Percentiles rank a stretch among this genome's conserved stretches.
These are phyloP conservation scores for Moniliella sp. DNA, from an alignment of 1,284 basidiomycete species.

Conservation along the genomic window DNA sequence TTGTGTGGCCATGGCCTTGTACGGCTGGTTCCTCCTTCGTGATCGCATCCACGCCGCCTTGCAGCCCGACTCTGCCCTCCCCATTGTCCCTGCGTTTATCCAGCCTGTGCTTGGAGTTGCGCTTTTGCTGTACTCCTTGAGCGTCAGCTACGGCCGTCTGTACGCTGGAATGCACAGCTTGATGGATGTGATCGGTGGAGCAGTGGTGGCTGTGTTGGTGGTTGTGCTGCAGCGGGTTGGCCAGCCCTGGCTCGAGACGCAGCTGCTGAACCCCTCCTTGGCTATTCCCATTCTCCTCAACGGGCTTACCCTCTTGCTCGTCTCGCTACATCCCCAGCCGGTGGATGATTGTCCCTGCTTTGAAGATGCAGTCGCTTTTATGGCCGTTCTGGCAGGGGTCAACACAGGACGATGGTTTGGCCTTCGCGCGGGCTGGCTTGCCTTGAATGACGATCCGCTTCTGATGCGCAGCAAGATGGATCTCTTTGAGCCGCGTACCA, in stretches of 20 bases:
- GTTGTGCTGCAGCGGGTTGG: conserved; percentile 35
- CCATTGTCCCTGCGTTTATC: conserved; percentile 1
- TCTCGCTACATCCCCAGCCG: conserved; percentile 60
- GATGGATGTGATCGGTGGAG: conserved; percentile 30
- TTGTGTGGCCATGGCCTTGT: conserved; percentile 55
- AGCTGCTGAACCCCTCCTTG: conserved; percentile 30
- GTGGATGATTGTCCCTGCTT: conserved; percentile 92
- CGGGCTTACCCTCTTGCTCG: conserved; percentile 47
- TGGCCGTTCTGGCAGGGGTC: conserved; percentile 61
- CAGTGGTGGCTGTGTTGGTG: conserved; percentile 17
- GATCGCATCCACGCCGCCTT: neutral
- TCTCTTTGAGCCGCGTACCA: neutral
- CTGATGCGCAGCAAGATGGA: neutral
- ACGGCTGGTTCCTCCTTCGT: conserved; percentile 12
- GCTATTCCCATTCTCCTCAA: conserved; percentile 50
- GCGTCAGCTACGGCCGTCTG: conserved; percentile 65
- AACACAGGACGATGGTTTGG: conserved; percentile 47
- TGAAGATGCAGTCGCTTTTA: conserved; percentile 76
- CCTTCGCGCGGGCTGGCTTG: conserved; percentile 3
- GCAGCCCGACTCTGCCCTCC: neutral
- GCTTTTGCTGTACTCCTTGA: conserved; percentile 37
- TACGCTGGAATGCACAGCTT: conserved; percentile 42
- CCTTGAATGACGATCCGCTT: neutral
- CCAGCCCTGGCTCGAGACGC: conserved; percentile 31
- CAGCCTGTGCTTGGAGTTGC: neutral